A percentile compares a stretch with the other conserved stretches of the same genome.
phyloP scores from a whole-genome alignment of 345 rosid species.

The Adansonia digitata region DNA sequence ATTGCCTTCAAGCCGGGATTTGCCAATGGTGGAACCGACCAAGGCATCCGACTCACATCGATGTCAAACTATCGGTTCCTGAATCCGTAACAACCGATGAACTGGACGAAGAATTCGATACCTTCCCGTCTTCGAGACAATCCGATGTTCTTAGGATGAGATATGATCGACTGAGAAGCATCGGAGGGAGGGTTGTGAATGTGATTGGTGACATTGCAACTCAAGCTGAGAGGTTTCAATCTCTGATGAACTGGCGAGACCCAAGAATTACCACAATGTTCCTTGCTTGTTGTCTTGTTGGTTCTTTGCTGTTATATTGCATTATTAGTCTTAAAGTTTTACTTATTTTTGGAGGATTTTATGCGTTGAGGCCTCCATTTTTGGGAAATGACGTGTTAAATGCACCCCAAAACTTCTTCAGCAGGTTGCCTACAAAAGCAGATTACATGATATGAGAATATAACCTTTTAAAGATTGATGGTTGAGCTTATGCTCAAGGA shows the following conservation, averaged over 20 bases:
- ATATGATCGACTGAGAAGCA: slow-evolving; percentile 40
- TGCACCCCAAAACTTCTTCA: slow-evolving; percentile 19
- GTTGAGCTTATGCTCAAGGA: too few species aligned
- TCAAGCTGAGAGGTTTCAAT: slow-evolving; percentile 25
- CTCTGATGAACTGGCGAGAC: slow-evolving; percentile 31
- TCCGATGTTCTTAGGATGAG: slow-evolving; percentile 27
- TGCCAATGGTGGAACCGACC: slow-evolving; percentile 25
- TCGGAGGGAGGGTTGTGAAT: slow-evolving; percentile 25
- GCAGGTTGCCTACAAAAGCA: slow-evolving; percentile 23
- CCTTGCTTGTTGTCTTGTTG: slow-evolving; percentile 17
- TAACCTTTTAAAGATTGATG: too few species aligned
- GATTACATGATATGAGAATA: slow-evolving; percentile 16
- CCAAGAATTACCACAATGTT: slow-evolving; percentile 29
- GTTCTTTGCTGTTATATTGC: neutral
- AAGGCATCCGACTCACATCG: slow-evolving; percentile 36
- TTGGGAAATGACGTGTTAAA: neutral
- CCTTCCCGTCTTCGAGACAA: slow-evolving; percentile 36
- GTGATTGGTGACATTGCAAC: slow-evolving; percentile 36
- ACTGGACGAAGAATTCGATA: slow-evolving; percentile 43
- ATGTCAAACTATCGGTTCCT: slow-evolving; percentile 26
- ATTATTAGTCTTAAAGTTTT: neutral
- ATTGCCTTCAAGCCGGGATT: neutral
- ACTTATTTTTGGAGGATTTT: slow-evolving; percentile 2
- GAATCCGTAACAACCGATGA: slow-evolving; percentile 26
- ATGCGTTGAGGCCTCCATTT: slow-evolving; percentile 13